These are phyloP conservation scores for Aciculoconidium aculeatum DNA, from an alignment of 805 yeast species.

Conservation along the genomic window DNA sequence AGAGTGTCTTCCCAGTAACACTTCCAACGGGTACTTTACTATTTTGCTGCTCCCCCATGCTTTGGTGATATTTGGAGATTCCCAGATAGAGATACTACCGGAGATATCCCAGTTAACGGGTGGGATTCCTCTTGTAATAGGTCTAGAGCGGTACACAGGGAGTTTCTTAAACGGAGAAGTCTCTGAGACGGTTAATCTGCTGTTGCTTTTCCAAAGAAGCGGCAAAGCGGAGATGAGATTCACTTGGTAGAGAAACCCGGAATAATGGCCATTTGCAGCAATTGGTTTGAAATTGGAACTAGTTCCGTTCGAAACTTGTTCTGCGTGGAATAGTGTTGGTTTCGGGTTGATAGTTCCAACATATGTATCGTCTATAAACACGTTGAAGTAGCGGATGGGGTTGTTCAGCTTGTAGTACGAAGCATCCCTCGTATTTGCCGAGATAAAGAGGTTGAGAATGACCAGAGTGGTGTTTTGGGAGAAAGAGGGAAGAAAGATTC, in stretches of 20 bases:
- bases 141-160: conserved; percentile 1
- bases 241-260: conserved; percentile 21
- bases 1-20: too few relatives aligned
- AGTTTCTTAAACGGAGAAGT: conserved; percentile 18
- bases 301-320: conserved; percentile 13
- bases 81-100: too few relatives aligned
- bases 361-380: conserved; percentile 16
- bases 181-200: conserved; percentile 17
- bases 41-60: too few relatives aligned
- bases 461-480: conserved; percentile 17
- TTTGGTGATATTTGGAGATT: too few relatives aligned
- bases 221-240: conserved; percentile 23
- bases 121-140: too few relatives aligned
- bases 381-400: conserved; percentile 18
- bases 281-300: conserved; percentile 17
- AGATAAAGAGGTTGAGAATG: conserved; percentile 19
- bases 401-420: conserved; percentile 15
- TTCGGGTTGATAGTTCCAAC: conserved; percentile 21
- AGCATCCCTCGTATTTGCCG: conserved; percentile 22
- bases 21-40: too few relatives aligned
- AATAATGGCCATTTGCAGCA: conserved; percentile 21
- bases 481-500: conserved; percentile 3
- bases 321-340: conserved; percentile 23
- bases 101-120: too few relatives aligned
- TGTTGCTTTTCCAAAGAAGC: conserved; percentile 19